A percentile compares a stretch with the other conserved stretches of the same genome.
These are phyloP conservation scores for Eragrostis curvula DNA, from an alignment of 176 grass and related monocot species.

Conservation along the genomic window DNA sequence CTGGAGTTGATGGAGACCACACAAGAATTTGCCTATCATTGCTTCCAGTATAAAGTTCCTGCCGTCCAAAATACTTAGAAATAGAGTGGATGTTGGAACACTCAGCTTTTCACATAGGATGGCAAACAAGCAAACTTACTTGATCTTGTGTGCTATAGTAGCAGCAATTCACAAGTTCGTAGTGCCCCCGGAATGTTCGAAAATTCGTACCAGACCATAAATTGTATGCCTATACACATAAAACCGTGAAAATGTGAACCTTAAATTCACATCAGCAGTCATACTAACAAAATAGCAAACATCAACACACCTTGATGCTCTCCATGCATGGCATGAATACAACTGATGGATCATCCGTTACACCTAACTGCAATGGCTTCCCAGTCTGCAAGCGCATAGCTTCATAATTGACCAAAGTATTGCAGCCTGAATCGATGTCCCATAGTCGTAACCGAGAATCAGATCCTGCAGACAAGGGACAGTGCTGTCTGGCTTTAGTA, in stretches of 20 bases:
- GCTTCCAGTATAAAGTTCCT: slow-evolving; percentile 97
- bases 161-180: slow-evolving; percentile 92
- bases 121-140: slow-evolving; percentile 48
- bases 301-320: slow-evolving; percentile 69
- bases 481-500: neutral
- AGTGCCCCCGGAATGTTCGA: slow-evolving; percentile 75
- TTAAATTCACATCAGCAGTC: slow-evolving; percentile 12
- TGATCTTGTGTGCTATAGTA: slow-evolving; percentile 72
- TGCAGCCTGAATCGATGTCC: slow-evolving; percentile 87
- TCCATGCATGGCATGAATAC: slow-evolving; percentile 91
- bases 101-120: slow-evolving; percentile 5
- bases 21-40: slow-evolving; percentile 98
- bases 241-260: slow-evolving; percentile 17
- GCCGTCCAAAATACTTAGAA: slow-evolving; percentile 43
- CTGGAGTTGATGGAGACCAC: slow-evolving; percentile 76
- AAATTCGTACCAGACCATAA: slow-evolving; percentile 71
- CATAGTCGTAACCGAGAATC: slow-evolving; percentile 95
- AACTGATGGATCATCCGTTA: slow-evolving; percentile 71
- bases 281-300: slow-evolving; percentile 33
- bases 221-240: slow-evolving; percentile 72
- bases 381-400: slow-evolving; percentile 74
- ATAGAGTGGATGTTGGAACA: neutral
- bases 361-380: slow-evolving; percentile 78
- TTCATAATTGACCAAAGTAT: slow-evolving; percentile 90
- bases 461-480: slow-evolving; percentile 65